phyloP scores from a whole-genome alignment of 2,329 filamentous ascomycete genomes.

The Pseudofabraea citricarpa region DNA sequence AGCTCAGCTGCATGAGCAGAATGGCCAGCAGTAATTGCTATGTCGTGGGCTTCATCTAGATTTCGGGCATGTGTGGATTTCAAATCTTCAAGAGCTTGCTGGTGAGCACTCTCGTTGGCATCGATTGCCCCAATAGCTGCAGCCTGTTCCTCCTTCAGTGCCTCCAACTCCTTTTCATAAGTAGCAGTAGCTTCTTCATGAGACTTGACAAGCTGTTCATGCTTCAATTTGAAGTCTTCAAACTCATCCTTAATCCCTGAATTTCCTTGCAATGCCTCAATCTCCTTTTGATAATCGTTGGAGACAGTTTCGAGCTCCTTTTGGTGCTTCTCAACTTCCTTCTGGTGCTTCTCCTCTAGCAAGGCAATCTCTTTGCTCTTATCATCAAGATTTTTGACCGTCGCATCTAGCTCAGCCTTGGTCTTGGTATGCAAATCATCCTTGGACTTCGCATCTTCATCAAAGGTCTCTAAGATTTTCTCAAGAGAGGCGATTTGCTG shows the following conservation, averaged over 20 bases:
- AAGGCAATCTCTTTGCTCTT: conserved; percentile 33
- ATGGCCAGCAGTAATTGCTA: conserved; percentile 41
- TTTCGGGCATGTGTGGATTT: conserved; percentile 54
- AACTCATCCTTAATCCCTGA: conserved; percentile 62
- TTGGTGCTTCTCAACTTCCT: conserved; percentile 45
- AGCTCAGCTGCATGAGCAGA: conserved; percentile 45
- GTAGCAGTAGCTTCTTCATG: conserved; percentile 18
- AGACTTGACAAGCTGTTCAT: conserved; percentile 40
- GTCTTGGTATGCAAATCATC: conserved; percentile 24
- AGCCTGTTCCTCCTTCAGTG: conserved; percentile 15
- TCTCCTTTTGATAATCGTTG: conserved; percentile 59
- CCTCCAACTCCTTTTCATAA: conserved; percentile 13
- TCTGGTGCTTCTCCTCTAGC: conserved; percentile 50
- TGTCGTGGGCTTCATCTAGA: conserved; percentile 50
- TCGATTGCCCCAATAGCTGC: conserved; percentile 28
- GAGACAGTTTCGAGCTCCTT: conserved; percentile 54
- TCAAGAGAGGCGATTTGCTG: conserved; percentile 44
- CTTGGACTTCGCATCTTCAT: conserved; percentile 33
- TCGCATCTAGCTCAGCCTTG: conserved; percentile 22
- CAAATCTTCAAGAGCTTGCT: conserved; percentile 49
- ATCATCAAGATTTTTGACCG: conserved; percentile 23
- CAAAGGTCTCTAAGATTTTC: conserved; percentile 42
- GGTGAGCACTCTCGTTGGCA: conserved; percentile 46
- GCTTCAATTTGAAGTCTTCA: conserved; percentile 53
- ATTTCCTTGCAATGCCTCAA: conserved; percentile 57